Base-by-base conservation (phyloP, 257 asterid genomes). In the Mitragyna speciosa region DNA sequence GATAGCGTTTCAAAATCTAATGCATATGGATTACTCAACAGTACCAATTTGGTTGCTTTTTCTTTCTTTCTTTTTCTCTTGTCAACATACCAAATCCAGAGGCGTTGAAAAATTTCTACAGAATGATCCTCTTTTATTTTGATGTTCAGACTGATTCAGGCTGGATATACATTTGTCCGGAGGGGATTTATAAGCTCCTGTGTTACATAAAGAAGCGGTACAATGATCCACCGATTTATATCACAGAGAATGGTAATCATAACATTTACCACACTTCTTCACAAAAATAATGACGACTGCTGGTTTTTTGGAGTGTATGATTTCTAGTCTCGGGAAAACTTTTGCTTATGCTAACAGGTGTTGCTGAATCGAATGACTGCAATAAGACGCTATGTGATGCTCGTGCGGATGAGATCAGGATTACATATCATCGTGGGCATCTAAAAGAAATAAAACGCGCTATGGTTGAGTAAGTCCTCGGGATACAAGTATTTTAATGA, bases 161-260 rank as follows among this genome's bases (percentile, higher is more conserved):
- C n/a, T 71, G 56, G 58, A 19, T 71, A 22, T 39, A 43, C 52
- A 22, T 71, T 43, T 71, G 20, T 71, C 75, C 75, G 7, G 6
- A 39, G 19, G 75, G 75, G 24, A 12, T 71, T 2, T 10, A 24
- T 7, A 45, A 43, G 75, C 56, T 71, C 4, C 45, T 71, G 36
- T 22, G 33, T 22, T 54, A n/a, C 3, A 71, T 43, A 10, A 71
- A 71, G 56, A 19, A 3, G 17, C 7, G 3, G 2, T 71, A 71
- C 56, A 71, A 71, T 24, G 30, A 71, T 71, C 75, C 75, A 41
- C 36, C 56, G 0, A 71, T 71, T 12, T 41, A 19, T 12, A 45
- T 71, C 58, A 71, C 75, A 20, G 75, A 71, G 14, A 71, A 70
- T 45, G 75, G 75, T 71, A 45, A 45, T 10, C 8, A 9, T 45